Percentiles rank a stretch among this genome's conserved stretches.
Conservation (phyloP, 495 filamentous ascomycete species). For the Xylaria flabelliformis region DNA sequence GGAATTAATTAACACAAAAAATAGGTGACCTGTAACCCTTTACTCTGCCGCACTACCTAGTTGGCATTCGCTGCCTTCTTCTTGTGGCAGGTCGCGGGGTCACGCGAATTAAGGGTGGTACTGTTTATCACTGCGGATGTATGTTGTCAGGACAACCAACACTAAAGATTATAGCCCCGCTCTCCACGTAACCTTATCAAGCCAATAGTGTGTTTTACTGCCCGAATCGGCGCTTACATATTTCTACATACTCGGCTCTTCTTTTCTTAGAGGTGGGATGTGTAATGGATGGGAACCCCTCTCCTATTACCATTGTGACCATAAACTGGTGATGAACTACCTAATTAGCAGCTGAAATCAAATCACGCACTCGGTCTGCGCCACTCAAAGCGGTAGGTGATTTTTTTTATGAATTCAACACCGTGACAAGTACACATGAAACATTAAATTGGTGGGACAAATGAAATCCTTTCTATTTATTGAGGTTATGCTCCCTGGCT, state of each 20-base stretch:
- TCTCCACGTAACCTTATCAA: not conserved
- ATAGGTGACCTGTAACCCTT: not conserved
- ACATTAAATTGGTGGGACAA: slow-evolving; percentile 4
- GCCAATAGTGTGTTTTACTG: slow-evolving; percentile 14
- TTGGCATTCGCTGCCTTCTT: slow-evolving; percentile 1
- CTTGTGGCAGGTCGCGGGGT: slow-evolving; percentile 13
- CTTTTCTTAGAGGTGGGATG: not conserved
- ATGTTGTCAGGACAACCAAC: slow-evolving; percentile 26
- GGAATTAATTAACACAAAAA: slow-evolving; percentile 1
- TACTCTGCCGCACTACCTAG: not conserved
- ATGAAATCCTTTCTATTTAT: slow-evolving; percentile 24
- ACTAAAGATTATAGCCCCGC: not conserved
- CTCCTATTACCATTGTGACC: not conserved
- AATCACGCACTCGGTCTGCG: not conserved
- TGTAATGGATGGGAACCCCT: not conserved
- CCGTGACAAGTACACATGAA: not conserved
- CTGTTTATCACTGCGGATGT: slow-evolving; percentile 21
- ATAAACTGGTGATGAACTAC: not conserved
- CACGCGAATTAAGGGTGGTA: not conserved
- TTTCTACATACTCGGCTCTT: not conserved
- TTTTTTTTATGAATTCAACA: not conserved
- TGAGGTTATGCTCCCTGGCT: slow-evolving; percentile 6
- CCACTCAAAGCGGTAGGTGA: not conserved
- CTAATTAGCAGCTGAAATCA: not conserved
- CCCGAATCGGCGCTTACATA: not conserved